Conservation (phyloP, 2,329 filamentous ascomycete genomes). For the Claviceps sp. region DNA sequence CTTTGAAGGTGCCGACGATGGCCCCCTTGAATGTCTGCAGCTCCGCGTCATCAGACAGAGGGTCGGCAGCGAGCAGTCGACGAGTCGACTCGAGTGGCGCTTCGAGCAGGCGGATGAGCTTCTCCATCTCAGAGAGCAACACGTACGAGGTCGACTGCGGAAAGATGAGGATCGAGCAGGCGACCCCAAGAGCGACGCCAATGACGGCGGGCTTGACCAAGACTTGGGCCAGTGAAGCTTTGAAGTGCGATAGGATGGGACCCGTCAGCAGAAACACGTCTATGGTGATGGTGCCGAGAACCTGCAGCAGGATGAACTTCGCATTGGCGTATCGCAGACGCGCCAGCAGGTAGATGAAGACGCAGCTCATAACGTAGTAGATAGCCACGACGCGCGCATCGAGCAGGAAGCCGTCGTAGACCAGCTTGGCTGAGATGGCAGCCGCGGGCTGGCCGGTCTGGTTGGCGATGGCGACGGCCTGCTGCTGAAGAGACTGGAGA, state of each 20-base stretch:
- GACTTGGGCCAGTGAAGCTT: conserved; percentile 21
- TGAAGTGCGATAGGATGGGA: conserved; percentile 27
- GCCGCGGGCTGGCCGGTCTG: conserved; percentile 11
- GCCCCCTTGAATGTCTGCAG: conserved; percentile 15
- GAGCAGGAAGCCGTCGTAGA: conserved; percentile 32
- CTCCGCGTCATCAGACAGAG: conserved; percentile 13
- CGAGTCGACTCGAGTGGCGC: conserved; percentile 18
- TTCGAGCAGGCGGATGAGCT: conserved; percentile 18
- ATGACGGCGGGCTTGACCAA: conserved; percentile 32
- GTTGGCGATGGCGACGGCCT: conserved; percentile 21
- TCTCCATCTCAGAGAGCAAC: conserved; percentile 22
- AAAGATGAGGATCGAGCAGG: conserved; percentile 31
- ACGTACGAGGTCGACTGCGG: conserved; percentile 34
- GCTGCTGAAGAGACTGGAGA: conserved; percentile 20
- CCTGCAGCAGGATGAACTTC: conserved; percentile 29
- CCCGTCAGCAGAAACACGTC: conserved; percentile 31
- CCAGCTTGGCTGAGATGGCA: conserved; percentile 20
- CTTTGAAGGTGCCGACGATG: conserved; percentile 23
- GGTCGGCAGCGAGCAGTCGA: conserved; percentile 9
- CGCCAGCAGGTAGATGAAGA: conserved; percentile 30
- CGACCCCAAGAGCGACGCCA: conserved; percentile 30
- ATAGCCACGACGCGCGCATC: conserved; percentile 30
- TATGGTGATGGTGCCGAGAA: conserved; percentile 32
- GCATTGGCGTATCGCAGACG: conserved; percentile 30
- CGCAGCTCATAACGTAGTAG: conserved; percentile 23